Evolutionary conservation across 352 stramenopile species (phyloP).

Genomic region (Phytophthora boehmeriae): DNA sequence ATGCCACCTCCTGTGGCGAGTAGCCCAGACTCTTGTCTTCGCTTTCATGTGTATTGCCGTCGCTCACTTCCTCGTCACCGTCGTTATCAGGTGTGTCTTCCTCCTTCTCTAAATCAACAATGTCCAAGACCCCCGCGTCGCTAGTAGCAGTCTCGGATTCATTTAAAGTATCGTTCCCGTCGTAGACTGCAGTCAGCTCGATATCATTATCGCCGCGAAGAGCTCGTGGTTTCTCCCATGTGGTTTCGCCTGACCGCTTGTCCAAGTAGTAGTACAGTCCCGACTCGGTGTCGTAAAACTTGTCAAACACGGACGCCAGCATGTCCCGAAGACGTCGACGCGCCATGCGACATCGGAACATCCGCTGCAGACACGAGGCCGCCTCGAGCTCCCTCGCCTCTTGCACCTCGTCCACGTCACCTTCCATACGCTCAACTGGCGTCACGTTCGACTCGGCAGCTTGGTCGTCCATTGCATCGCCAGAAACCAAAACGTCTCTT

Average conservation of each 20-base stretch:
- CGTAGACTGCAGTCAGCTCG: conserved; percentile 42
- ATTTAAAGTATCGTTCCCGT: conserved; percentile 19
- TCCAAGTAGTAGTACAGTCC: conserved; percentile 79
- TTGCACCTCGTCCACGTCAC: conserved; percentile 16
- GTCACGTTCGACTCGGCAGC: conserved; percentile 10
- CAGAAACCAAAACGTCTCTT: conserved; percentile 22
- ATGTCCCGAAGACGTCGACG: conserved; percentile 44
- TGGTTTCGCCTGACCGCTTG: conserved; percentile 67
- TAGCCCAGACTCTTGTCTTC: conserved; percentile 38
- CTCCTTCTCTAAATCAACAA: conserved; percentile 31
- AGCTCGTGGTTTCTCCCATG: conserved; percentile 73
- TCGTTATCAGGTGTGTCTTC: conserved; percentile 11
- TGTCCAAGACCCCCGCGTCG: conserved; percentile 8
- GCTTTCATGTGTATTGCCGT: conserved; percentile 21
- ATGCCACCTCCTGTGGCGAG: conserved; percentile 42
- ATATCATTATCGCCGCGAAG: conserved; percentile 58
- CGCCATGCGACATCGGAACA: conserved; percentile 63
- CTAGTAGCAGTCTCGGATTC: conserved; percentile 6
- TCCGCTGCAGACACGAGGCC: conserved; percentile 57
- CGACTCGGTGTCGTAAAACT: conserved; percentile 75
- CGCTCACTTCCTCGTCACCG: conserved; percentile 16
- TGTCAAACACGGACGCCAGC: conserved; percentile 65
- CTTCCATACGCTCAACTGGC: conserved; percentile 20
- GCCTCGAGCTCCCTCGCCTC: conserved; percentile 22
- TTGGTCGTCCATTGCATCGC: conserved; percentile 11